Conservation (phyloP, 495 filamentous ascomycete genomes). For the Penicillium taxi region DNA sequence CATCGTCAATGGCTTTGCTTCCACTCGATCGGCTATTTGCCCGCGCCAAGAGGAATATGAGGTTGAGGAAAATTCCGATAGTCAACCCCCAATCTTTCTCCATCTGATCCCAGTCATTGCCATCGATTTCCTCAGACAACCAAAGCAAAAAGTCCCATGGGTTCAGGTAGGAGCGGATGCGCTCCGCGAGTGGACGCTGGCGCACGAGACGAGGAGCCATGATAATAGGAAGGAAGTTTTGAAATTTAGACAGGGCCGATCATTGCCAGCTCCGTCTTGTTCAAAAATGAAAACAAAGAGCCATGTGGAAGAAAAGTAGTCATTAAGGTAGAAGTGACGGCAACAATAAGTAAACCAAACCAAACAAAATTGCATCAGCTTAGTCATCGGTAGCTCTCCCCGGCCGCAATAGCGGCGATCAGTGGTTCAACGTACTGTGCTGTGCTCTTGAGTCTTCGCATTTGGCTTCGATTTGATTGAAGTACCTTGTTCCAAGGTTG, state of each 20-base stretch:
- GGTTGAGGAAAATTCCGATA: slow-evolving; percentile 65
- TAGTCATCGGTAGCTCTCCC: slow-evolving; percentile 15
- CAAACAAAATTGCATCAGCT: slow-evolving; percentile 25
- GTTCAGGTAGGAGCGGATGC: slow-evolving; percentile 70
- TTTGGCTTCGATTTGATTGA: background rate
- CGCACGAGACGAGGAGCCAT: slow-evolving; percentile 81
- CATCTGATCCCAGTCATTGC: slow-evolving; percentile 76
- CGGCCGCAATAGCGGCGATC: slow-evolving; percentile 18
- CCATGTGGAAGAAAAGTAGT: slow-evolving; percentile 7
- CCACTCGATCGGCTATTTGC: slow-evolving; percentile 54
- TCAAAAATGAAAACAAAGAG: background rate
- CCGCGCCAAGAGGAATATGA: slow-evolving; percentile 72
- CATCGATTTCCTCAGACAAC: slow-evolving; percentile 83
- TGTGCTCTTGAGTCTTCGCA: slow-evolving; percentile 2
- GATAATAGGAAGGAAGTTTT: slow-evolving; percentile 14
- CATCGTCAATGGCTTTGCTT: slow-evolving; percentile 56
- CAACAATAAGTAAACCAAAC: slow-evolving; percentile 9
- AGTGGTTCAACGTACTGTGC: slow-evolving; percentile 8
- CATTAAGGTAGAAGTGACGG: slow-evolving; percentile 2
- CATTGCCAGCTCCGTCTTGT: slow-evolving; percentile 18
- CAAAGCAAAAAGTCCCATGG: slow-evolving; percentile 82
- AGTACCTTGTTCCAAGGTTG: background rate
- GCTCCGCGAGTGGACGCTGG: slow-evolving; percentile 63
- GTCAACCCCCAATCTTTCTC: slow-evolving; percentile 64
- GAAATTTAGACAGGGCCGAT: slow-evolving; percentile 10